Evolutionary conservation across 2,329 filamentous ascomycete genomes (phyloP), one percentile per base, ranked within the genome.

Genomic region (Colletotrichum limetticola): DNA sequence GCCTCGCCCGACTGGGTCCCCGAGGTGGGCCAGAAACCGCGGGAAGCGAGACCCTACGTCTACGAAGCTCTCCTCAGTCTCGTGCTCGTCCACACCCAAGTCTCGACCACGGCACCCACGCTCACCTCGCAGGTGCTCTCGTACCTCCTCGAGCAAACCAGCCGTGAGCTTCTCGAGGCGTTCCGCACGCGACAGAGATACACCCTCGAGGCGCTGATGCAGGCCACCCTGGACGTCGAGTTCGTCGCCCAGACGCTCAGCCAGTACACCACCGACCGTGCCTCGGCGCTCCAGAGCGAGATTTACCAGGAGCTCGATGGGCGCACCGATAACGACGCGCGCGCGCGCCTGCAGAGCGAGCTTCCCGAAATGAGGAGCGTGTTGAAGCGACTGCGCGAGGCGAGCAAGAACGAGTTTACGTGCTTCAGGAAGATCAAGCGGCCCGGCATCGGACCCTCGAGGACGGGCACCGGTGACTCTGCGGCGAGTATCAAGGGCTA

Each of bases 221-320:
- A 99, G 83, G 97, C 97, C 1, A 99, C 97, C 0, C 90, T 99
- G 1, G 97, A 99, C 79, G 95, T 98, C 1, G 97, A 99, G 83
- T 98, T 99, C 80, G 92, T 98, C 70, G 94, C 95, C 1, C 97
- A 99, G 85, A 98, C 96, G 5, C 88, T 99, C 42, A 94, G 91
- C 74, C 92, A 95, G 77, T 99, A 97, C 82, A 97, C 94, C 0
- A 97, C 94, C 0, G 93, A 97, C 70, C 89, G 91, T 63, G 94
- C 95, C 3, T 91, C 91, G 8, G 91, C 95, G 80, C 88, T 94
- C 16, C 97, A 98, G 84, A 93, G 93, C 77, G 91, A 95, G 81
- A 96, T 99, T 60, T 99, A 98, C 82, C 91, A 97, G 76, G 95
- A 97, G 80, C 86, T 99, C 19, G 97, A 99, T 81, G 89, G 91